phyloP scores from a whole-genome alignment of 768 basidiomycete genomes.

The Psilocybe cyanescens region DNA sequence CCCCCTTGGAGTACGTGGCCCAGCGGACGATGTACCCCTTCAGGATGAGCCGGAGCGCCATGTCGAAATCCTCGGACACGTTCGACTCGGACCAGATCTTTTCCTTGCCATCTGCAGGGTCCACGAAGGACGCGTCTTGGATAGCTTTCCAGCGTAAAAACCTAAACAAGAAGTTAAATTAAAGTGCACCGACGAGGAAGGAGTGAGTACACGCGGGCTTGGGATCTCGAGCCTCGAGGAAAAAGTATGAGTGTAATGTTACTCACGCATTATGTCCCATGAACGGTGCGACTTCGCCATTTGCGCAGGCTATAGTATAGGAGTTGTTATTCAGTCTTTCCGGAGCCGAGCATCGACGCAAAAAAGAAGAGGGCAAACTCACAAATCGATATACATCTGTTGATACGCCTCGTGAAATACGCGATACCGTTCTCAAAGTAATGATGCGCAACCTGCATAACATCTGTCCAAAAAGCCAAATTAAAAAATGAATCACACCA shows the following conservation, averaged over 20 bases:
- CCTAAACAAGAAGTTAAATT: conserved; percentile 12
- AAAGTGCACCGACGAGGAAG: too few relatives aligned
- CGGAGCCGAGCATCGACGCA: not conserved
- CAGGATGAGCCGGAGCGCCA: conserved; percentile 66
- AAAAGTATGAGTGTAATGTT: not conserved
- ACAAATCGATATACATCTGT: conserved; percentile 76
- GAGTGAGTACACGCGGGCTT: too few relatives aligned
- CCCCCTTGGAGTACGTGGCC: conserved; percentile 86
- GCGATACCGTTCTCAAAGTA: conserved; percentile 92
- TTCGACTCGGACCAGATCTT: conserved; percentile 82
- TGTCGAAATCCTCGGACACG: conserved; percentile 85
- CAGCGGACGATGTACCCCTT: conserved; percentile 76
- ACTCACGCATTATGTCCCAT: conserved; percentile 78
- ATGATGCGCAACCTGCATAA: conserved; percentile 84
- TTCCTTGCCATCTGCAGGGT: conserved; percentile 62
- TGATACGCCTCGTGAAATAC: conserved; percentile 83
- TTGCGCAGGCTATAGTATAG: conserved; percentile 61
- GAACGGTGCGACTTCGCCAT: conserved; percentile 83
- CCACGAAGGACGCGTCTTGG: conserved; percentile 80
- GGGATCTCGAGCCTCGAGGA: not conserved
- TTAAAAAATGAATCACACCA: conserved; percentile 22
- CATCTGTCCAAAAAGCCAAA: conserved; percentile 41
- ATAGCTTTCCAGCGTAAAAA: conserved; percentile 87
- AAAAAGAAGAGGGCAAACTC: conserved; percentile 32
- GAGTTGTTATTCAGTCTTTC: conserved; percentile 7